A percentile compares a stretch with the other conserved stretches of the same genome.
phyloP scores from a whole-genome alignment of 441 rosid genomes.

The Omphalea diandra region DNA sequence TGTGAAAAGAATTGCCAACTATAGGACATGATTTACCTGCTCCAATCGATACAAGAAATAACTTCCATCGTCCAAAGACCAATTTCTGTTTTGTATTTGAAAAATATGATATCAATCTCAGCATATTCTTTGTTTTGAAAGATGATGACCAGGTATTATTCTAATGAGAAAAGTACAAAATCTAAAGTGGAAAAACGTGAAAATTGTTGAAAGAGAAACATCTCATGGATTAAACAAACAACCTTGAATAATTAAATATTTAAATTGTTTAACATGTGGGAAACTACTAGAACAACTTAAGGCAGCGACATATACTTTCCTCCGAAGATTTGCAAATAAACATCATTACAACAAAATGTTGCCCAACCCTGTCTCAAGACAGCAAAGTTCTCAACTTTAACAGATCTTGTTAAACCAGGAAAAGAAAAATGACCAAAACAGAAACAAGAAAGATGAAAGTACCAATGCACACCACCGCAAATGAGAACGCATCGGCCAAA shows the following conservation, averaged over 20 bases:
- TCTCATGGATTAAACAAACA: background rate
- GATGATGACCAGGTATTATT: background rate
- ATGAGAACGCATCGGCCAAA: no score
- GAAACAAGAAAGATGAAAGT: background rate
- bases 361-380: no score
- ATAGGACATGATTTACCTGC: no score
- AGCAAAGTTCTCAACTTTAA: no score
- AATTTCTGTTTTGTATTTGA: background rate
- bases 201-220: background rate
- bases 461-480: background rate
- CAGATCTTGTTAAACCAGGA: conserved; percentile 8
- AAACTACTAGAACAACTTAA: background rate
- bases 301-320: background rate
- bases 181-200: background rate
- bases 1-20: no score
- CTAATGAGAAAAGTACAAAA: background rate
- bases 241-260: conserved; percentile 6
- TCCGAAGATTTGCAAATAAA: background rate
- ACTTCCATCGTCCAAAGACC: background rate
- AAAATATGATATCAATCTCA: background rate
- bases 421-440: background rate
- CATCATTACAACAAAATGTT: background rate
- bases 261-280: background rate
- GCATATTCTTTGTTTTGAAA: conserved; percentile 2
- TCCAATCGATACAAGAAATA: background rate